Percentiles rank a stretch among this genome's conserved stretches.
These are phyloP conservation scores for Candida lessepsii DNA, from an alignment of 805 yeast genomes.

Conservation along the genomic window DNA sequence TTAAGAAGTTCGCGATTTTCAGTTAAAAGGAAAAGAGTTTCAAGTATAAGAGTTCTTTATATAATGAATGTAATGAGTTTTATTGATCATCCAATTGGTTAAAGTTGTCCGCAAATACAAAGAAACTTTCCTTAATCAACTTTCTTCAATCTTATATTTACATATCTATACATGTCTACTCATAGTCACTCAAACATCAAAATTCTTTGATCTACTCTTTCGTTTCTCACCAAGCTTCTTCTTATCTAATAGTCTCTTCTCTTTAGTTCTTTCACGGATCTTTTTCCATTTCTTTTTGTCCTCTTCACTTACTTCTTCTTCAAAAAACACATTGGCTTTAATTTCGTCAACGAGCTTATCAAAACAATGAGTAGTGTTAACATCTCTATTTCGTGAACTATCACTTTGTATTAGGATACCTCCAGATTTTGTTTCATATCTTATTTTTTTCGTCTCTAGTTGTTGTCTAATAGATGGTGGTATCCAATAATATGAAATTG, in stretches of 20 bases:
- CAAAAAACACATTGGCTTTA: constrained; percentile 44
- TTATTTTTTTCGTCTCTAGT: constrained; percentile 35
- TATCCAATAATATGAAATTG: constrained; percentile 50
- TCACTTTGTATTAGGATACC: constrained; percentile 63
- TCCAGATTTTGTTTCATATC: constrained; percentile 56
- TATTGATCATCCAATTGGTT: too few species aligned
- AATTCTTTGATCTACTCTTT: constrained; percentile 32
- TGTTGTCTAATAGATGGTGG: constrained; percentile 52
- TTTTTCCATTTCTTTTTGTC: constrained; percentile 52
- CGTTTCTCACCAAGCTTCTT: constrained; percentile 40
- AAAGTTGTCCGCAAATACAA: too few species aligned
- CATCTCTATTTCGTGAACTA: constrained; percentile 53
- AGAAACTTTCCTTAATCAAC: too few species aligned
- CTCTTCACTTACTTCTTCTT: constrained; percentile 46
- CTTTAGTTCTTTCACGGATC: constrained; percentile 29
- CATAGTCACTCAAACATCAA: constrained; percentile 27
- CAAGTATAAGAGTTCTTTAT: too few species aligned
- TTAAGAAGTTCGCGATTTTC: too few species aligned
- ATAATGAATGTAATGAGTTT: too few species aligned
- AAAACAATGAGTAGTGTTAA: constrained; percentile 58
- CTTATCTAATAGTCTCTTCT: constrained; percentile 32
- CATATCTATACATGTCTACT: too few species aligned
- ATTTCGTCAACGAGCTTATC: constrained; percentile 57
- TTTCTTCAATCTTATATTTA: too few species aligned
- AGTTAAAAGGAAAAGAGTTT: too few species aligned